These are phyloP conservation scores for Eustoma russellianum DNA, from an alignment of 257 asterid genomes.

Conservation along the genomic window DNA sequence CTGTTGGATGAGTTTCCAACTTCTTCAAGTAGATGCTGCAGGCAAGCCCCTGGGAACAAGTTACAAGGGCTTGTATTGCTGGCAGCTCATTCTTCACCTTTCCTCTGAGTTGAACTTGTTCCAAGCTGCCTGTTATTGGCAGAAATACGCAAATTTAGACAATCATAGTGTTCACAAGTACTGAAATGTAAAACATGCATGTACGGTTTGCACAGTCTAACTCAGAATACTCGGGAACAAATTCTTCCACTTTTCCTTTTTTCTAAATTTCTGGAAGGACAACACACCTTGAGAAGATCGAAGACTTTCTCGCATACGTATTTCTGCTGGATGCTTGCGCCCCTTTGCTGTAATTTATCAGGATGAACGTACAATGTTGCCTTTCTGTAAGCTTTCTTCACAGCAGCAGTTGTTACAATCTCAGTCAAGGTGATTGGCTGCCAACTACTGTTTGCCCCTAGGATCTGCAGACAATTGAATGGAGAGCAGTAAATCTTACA, in stretches of 20 bases:
- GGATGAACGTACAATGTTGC: conserved; percentile 97
- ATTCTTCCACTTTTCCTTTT: not conserved
- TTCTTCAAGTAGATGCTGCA: no score
- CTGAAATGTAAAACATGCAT: not conserved
- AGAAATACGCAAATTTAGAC: not conserved
- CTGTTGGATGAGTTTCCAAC: no score
- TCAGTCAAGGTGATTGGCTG: conserved; percentile 77
- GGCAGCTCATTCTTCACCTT: conserved; percentile 35
- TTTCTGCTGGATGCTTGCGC: conserved; percentile 87
- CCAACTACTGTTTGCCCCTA: conserved; percentile 88
- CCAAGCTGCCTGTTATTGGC: conserved; percentile 80
- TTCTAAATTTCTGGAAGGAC: not conserved
- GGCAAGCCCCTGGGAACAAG: no score
- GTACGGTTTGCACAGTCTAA: not conserved
- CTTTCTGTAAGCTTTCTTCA: conserved; percentile 85
- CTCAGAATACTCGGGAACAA: not conserved
- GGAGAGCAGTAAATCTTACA: conserved; percentile 1
- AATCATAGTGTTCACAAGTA: not conserved
- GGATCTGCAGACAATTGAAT: conserved; percentile 42
- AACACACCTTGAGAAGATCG: conserved; percentile 83
- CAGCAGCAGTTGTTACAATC: conserved; percentile 68
- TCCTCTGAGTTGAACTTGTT: conserved; percentile 89
- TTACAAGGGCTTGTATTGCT: no score
- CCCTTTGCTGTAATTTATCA: conserved; percentile 93
- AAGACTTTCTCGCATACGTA: conserved; percentile 91